These are phyloP conservation scores for Aspergillus diversus DNA, from an alignment of 495 filamentous ascomycete species.

Conservation along the genomic window DNA sequence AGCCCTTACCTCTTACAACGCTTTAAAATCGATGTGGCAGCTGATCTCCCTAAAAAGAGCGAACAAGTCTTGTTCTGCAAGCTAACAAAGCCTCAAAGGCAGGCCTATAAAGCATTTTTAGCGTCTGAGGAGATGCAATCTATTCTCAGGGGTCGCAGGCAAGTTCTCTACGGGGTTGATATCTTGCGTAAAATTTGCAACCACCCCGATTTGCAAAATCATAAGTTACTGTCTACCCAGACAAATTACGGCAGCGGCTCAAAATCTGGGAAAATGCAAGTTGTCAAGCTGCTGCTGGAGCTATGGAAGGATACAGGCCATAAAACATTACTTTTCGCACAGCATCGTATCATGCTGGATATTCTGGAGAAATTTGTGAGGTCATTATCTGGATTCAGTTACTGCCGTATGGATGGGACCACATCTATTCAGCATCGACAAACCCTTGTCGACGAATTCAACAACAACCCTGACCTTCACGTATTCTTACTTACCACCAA, in stretches of 20 bases:
- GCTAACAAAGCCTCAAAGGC: constrained; percentile 73
- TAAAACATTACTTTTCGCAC: constrained; percentile 88
- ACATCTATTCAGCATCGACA: constrained; percentile 85
- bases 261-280: constrained; percentile 94
- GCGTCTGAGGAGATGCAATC: constrained; percentile 77
- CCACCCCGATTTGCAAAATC: constrained; percentile 84
- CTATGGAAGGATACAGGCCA: constrained; percentile 87
- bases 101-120: constrained; percentile 80
- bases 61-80: constrained; percentile 97
- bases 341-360: constrained; percentile 90
- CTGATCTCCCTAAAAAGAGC: constrained; percentile 91
- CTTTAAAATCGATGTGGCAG: constrained; percentile 89
- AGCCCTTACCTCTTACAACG: constrained; percentile 91
- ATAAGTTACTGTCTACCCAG: constrained; percentile 60
- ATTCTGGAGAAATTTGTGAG: constrained; percentile 82
- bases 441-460: constrained; percentile 86
- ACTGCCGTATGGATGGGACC: constrained; percentile 89
- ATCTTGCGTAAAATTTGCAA: constrained; percentile 96
- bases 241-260: constrained; percentile 68
- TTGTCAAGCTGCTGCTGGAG: constrained; percentile 79
- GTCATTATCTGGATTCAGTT: constrained; percentile 68
- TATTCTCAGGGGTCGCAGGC: constrained; percentile 72
- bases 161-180: constrained; percentile 86
- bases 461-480: constrained; percentile 74
- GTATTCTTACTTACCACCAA: constrained; percentile 94